Conservation (phyloP, 23 red algal species). For the Gracilaria domingensis region DNA sequence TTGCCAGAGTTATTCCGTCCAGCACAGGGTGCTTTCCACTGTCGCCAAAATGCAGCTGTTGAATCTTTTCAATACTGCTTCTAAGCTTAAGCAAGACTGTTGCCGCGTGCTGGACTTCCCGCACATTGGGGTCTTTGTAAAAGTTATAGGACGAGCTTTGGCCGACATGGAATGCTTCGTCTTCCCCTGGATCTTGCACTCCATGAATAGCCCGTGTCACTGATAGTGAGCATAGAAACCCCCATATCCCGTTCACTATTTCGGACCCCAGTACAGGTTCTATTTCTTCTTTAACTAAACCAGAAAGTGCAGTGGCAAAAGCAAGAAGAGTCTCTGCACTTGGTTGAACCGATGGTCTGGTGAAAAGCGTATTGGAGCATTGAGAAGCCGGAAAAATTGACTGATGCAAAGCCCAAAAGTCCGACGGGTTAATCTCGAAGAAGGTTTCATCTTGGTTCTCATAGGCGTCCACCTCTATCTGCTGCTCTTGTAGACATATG, state of each 20-base stretch:
- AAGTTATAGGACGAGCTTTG: conserved; percentile 53
- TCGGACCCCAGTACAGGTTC: not conserved
- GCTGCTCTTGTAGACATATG: not conserved
- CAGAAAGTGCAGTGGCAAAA: conserved; percentile 10
- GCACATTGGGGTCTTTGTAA: conserved; percentile 62
- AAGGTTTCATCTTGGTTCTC: not conserved
- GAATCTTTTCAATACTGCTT: conserved; percentile 15
- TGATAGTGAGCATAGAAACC: conserved; percentile 14
- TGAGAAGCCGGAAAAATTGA: conserved; percentile 30
- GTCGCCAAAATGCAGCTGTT: conserved; percentile 37
- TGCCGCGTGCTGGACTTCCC: conserved; percentile 35
- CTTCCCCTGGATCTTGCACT: too few relatives aligned
- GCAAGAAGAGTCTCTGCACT: conserved; percentile 2
- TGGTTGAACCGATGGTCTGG: conserved; percentile 1
- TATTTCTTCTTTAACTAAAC: not conserved
- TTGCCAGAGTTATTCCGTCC: conserved; percentile 38
- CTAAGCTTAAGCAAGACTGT: conserved; percentile 18
- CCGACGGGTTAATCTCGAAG: not conserved
- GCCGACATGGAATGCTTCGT: not conserved
- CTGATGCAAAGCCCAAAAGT: conserved; percentile 52
- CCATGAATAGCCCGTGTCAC: not conserved
- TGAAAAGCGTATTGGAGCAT: not conserved
- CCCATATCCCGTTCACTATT: not conserved
- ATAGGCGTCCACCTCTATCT: not conserved
- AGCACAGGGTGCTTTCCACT: conserved; percentile 78